phyloP scores from a whole-genome alignment of 2,329 filamentous ascomycete species.

The Aspergillus brunneoviolaceus region DNA sequence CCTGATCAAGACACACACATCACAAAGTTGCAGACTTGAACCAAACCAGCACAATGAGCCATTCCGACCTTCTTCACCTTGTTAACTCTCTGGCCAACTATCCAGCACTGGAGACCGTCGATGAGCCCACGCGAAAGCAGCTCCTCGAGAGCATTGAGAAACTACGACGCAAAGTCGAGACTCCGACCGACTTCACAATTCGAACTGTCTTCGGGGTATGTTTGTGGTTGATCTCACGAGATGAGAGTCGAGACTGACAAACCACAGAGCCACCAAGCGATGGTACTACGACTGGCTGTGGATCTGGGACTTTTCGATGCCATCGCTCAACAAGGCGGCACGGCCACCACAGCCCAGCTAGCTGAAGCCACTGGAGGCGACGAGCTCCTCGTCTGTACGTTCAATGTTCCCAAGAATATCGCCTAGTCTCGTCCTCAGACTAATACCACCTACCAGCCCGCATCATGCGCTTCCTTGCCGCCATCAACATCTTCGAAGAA shows the following conservation, averaged over 20 bases:
- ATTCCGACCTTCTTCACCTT: not conserved
- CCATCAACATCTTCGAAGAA: not conserved
- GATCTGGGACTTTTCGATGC: slow-evolving; percentile 20
- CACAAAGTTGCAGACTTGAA: not conserved
- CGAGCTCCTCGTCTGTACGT: not conserved
- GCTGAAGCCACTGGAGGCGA: not conserved
- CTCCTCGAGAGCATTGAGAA: not conserved
- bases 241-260: not conserved
- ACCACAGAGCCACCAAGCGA: not conserved
- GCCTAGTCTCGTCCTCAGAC: not conserved
- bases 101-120: not conserved
- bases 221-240: not conserved
- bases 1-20: too few relatives aligned
- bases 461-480: not conserved
- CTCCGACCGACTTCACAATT: not conserved
- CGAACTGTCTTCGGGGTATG: not conserved
- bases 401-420: not conserved
- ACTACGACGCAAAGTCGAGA: not conserved
- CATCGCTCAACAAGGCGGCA: slow-evolving; percentile 1
- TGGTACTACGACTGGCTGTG: slow-evolving; percentile 4
- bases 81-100: not conserved
- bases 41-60: not conserved
- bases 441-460: not conserved
- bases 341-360: not conserved
- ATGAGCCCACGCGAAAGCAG: not conserved